Base-by-base conservation (phyloP, 148 eudicot species). In the Linanthus parryae region DNA sequence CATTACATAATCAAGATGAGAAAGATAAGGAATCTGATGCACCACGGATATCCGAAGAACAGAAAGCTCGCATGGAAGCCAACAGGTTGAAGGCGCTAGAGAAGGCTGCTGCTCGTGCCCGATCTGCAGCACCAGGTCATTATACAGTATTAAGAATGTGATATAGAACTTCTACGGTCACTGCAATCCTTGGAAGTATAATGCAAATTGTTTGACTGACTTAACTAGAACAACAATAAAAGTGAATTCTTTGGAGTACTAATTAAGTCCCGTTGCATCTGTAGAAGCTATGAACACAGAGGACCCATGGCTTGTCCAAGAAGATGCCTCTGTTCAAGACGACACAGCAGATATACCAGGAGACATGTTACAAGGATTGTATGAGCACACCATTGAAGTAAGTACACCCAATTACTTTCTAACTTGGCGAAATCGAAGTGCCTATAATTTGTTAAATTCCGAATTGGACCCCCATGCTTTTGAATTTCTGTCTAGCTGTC, bases 51-150 rank as follows among this genome's bases (percentile, higher is more conserved):
- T 68, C 81, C 19, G 76, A 77, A 48, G 79, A 81, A 28, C 78
- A 74, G 57, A 81, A 61, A 52, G 73, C 78, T 33, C 66, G 78
- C 12, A 78, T 81, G 88, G 88, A 81, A 72, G 79, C 78, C 15
- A 81, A 72, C 65, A 78, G 67, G 51, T 58, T 54, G 48, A 74
- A 72, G 72, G 88, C 88, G 53, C 64, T 81, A 16, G 78, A 78
- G 62, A 77, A 61, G 67, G 88, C 88, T 22, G 68, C 72, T 58
- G 88, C 83, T 41, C 75, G 81, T 28, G 56, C 59, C 36, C 48
- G 76, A 3, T 51, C 65, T 33, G 45, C 45, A 22, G n/a, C n/a
- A n/a, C n/a, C n/a, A n/a, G n/a, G n/a, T n/a, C n/a, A n/a, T n/a
- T n/a, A n/a, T n/a, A n/a, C n/a, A n/a, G n/a, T n/a, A n/a, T n/a